A percentile compares a stretch with the other conserved stretches of the same genome.
These are phyloP conservation scores for Ceratocystis eucalypticola DNA, from an alignment of 2,329 filamentous ascomycete genomes.

Conservation along the genomic window DNA sequence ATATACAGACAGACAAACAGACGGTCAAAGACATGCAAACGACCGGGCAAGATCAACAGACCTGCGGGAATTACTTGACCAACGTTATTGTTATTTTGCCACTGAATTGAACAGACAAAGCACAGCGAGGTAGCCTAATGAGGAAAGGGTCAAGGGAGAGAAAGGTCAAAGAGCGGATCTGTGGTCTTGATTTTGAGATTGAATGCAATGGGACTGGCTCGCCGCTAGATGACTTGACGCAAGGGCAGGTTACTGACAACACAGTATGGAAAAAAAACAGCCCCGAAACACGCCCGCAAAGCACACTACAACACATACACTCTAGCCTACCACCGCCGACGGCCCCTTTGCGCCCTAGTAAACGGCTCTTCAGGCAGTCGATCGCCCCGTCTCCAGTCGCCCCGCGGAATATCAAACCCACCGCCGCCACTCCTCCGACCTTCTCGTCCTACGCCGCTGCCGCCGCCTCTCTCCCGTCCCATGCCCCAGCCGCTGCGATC, in stretches of 20 bases:
- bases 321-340: not conserved
- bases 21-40: conserved; percentile 6
- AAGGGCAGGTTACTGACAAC: no score
- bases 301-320: not conserved
- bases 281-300: no score
- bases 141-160: not conserved
- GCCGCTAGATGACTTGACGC: no score
- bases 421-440: conserved; percentile 21
- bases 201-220: no score
- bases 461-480: not conserved
- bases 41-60: conserved; percentile 1
- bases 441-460: conserved; percentile 19
- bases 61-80: conserved; percentile 5
- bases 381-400: conserved; percentile 26
- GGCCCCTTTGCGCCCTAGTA: not conserved
- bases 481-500: conserved; percentile 5
- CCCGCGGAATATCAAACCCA: conserved; percentile 22
- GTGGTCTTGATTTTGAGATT: no score
- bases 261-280: not conserved
- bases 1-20: conserved; percentile 7
- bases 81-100: not conserved
- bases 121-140: not conserved
- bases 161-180: not conserved
- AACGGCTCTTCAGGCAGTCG: conserved; percentile 17
- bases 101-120: not conserved